Percentiles rank a stretch among this genome's conserved stretches.
These are phyloP conservation scores for Favolaschia claudopus DNA, from an alignment of 768 basidiomycete genomes.

Conservation along the genomic window DNA sequence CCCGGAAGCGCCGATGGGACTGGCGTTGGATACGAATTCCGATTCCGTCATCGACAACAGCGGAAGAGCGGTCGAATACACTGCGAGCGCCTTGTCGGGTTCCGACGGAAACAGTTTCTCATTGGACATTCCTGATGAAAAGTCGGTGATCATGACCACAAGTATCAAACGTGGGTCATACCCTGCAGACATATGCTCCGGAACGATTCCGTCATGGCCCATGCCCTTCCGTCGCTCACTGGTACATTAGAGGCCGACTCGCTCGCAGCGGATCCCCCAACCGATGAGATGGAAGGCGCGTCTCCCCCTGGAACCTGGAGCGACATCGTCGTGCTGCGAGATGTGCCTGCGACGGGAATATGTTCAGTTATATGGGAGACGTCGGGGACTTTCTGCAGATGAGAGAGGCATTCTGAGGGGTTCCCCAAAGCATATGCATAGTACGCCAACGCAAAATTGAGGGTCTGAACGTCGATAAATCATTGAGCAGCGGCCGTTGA, in stretches of 20 bases:
- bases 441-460: constrained; percentile 76
- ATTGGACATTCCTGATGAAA: constrained; percentile 70
- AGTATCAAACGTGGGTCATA: no score
- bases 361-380: constrained; percentile 62
- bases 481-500: constrained; percentile 1
- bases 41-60: constrained; percentile 58
- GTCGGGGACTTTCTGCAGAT: constrained; percentile 63
- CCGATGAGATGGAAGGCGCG: constrained; percentile 54
- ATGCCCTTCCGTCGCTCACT: constrained; percentile 73
- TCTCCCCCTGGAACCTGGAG: constrained; percentile 44
- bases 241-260: constrained; percentile 53
- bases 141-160: background rate
- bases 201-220: constrained; percentile 76
- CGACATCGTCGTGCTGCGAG: constrained; percentile 48
- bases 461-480: constrained; percentile 54
- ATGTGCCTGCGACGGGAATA: constrained; percentile 52
- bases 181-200: constrained; percentile 84
- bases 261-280: constrained; percentile 54
- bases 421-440: constrained; percentile 80
- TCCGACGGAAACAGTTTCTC: constrained; percentile 65
- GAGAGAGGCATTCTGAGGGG: constrained; percentile 66
- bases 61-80: constrained; percentile 63
- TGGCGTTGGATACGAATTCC: constrained; percentile 49
- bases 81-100: constrained; percentile 57
- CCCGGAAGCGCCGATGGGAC: constrained; percentile 37